Base-by-base conservation (phyloP, 225 moss, liverwort and hornwort species). In the Asterella californica region DNA sequence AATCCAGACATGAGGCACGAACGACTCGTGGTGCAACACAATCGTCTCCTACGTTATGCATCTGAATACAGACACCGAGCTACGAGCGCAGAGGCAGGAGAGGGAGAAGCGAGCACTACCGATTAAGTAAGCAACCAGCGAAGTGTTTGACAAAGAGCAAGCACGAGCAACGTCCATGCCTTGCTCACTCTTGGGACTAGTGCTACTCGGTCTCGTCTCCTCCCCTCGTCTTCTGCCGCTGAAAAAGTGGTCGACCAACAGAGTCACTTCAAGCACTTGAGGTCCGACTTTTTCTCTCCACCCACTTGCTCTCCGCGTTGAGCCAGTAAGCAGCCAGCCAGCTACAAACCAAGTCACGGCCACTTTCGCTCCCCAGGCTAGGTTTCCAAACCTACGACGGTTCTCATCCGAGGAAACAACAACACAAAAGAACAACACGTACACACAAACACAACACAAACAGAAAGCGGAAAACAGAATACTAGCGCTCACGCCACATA, bases 231-330 rank as follows among this genome's bases (percentile, higher is more conserved):
- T 27, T 27, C 25, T 72, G 12, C 46, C 24, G 53, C 18, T 3
- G 0, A 36, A 22, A 8, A 27, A 36, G 38, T 34, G 10, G 45
- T 45, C 61, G 17, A 37, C 71, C 12, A 25, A 21, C 24, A 1
- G 24, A n/a, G n/a, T n/a, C n/a, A n/a, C n/a, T n/a, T 24, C 37
- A 10, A 36, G 5, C 67, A 27, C 74, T 19, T 12, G 29, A 32
- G 38, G 32, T 57, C 18, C 57, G 57, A 38, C 46, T 65, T 48
- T 21, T 47, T 63, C 47, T 45, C 27, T 4, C n/a, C 47, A 45
- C 46, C 75, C 27, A 75, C 75, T 75, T 25, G 36, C 37, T 75
- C 54, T 78, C 63, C 78, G 78, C 78, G 78, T 78, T 10, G 45
- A 48, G 78, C 72, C 5, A 72, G 33, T 15, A 65, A 2, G 29